Evolutionary conservation across 139 green algal species (phyloP).

Genomic region (Ettlia oleoabundans): DNA sequence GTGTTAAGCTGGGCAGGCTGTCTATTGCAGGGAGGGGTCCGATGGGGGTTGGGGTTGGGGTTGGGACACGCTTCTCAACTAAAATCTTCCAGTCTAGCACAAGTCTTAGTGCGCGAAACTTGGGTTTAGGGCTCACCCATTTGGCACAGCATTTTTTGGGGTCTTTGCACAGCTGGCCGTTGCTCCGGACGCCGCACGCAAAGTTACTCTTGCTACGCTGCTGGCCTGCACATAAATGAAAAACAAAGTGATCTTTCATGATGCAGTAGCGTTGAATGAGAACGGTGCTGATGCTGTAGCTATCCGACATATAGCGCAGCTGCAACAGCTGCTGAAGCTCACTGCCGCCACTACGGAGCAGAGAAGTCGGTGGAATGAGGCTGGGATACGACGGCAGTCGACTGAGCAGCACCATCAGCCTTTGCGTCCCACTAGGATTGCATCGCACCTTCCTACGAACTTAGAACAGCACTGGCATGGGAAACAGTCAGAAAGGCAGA

Average conservation of each 20-base stretch:
- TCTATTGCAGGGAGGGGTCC: no score
- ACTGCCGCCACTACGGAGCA: no score
- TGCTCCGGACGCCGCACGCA: conserved; percentile 12
- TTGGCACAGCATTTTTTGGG: conserved; percentile 14
- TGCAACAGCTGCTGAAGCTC: not conserved
- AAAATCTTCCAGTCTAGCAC: no score
- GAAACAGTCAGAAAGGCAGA: no score
- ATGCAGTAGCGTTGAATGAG: not conserved
- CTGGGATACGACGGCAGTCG: no score
- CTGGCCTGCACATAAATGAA: not conserved
- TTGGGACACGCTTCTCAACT: not conserved
- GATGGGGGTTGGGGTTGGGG: not conserved
- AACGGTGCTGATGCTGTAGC: not conserved
- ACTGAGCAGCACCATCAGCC: no score
- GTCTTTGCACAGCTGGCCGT: conserved; percentile 20
- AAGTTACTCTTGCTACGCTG: conserved; percentile 15
- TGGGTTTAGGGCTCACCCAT: conserved; percentile 2
- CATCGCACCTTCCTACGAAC: no score
- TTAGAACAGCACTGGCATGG: no score
- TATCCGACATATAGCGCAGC: not conserved
- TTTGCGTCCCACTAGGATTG: no score
- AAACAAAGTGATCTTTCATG: not conserved
- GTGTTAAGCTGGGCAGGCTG: no score
- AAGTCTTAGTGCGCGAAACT: not conserved
- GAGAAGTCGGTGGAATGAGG: no score